Evolutionary conservation across 2,329 filamentous ascomycete species (phyloP).

Genomic region (Zymoseptoria brevis): DNA sequence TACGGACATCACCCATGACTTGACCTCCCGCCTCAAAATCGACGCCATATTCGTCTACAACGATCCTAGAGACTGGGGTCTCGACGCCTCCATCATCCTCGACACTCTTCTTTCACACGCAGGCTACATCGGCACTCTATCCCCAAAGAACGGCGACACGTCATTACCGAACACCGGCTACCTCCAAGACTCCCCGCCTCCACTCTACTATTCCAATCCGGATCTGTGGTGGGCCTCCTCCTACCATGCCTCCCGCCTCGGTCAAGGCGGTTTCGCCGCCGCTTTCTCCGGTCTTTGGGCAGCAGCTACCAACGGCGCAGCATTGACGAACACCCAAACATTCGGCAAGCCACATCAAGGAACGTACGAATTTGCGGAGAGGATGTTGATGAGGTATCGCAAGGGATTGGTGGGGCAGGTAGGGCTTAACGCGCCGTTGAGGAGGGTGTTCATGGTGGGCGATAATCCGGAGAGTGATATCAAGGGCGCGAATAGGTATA

Average conservation of each 20-base stretch:
- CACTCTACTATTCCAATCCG: slow-evolving; percentile 79
- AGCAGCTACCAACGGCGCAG: slow-evolving; percentile 55
- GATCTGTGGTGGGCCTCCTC: slow-evolving; percentile 84
- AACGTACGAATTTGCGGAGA: slow-evolving; percentile 81
- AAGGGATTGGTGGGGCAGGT: slow-evolving; percentile 37
- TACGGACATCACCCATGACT: slow-evolving; percentile 20
- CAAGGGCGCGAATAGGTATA: slow-evolving; percentile 70
- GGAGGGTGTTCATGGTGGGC: slow-evolving; percentile 86
- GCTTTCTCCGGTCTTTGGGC: slow-evolving; percentile 74
- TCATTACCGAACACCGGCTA: slow-evolving; percentile 66
- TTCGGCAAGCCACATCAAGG: slow-evolving; percentile 74
- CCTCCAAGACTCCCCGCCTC: slow-evolving; percentile 72
- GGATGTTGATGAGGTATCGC: slow-evolving; percentile 57
- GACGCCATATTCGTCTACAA: slow-evolving; percentile 92
- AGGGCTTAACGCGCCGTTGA: slow-evolving; percentile 41
- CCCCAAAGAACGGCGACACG: slow-evolving; percentile 58
- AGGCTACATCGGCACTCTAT: slow-evolving; percentile 78
- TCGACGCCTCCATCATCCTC: slow-evolving; percentile 76
- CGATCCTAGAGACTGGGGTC: slow-evolving; percentile 90
- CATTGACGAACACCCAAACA: slow-evolving; percentile 47
- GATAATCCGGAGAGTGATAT: slow-evolving; percentile 72
- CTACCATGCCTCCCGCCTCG: slow-evolving; percentile 77
- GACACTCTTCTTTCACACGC: slow-evolving; percentile 71
- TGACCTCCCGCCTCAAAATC: slow-evolving; percentile 58
- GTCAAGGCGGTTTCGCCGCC: slow-evolving; percentile 83